A percentile compares a stretch with the other conserved stretches of the same genome.
These are phyloP conservation scores for Phanerochaete carnosa DNA, from an alignment of 768 basidiomycete genomes.

Conservation along the genomic window DNA sequence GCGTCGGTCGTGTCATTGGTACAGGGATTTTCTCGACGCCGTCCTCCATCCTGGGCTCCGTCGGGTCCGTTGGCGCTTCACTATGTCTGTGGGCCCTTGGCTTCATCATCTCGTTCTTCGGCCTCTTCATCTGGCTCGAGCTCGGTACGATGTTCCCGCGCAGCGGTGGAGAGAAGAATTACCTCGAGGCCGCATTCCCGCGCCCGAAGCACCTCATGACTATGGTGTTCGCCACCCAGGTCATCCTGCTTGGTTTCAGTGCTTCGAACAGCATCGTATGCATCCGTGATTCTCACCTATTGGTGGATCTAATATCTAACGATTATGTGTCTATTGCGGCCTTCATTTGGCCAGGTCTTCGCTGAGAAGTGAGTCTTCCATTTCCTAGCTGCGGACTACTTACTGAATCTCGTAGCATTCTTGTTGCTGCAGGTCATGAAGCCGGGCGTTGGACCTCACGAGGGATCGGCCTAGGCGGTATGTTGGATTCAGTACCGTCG, in stretches of 20 bases:
- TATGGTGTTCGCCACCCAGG: conserved; percentile 32
- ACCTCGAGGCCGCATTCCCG: conserved; percentile 52
- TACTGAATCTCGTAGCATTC: conserved; percentile 34
- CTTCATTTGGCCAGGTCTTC: conserved; percentile 22
- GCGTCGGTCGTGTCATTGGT: conserved; percentile 53
- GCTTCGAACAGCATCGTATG: conserved; percentile 25
- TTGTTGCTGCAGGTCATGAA: conserved; percentile 30
- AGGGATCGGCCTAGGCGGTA: conserved; percentile 57
- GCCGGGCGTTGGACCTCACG: conserved; percentile 46
- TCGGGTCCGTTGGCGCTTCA: conserved; percentile 57
- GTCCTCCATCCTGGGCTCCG: conserved; percentile 52
- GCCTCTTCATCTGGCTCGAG: conserved; percentile 61
- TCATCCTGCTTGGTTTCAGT: conserved; percentile 36
- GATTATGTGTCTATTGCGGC: background rate
- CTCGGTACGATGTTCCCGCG: conserved; percentile 63
- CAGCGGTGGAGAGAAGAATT: conserved; percentile 62
- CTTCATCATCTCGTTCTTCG: conserved; percentile 54
- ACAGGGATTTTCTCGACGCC: conserved; percentile 65
- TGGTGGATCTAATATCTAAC: background rate
- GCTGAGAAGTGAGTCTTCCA: conserved; percentile 21
- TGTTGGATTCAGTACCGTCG: conserved; percentile 3
- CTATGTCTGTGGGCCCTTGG: conserved; percentile 67
- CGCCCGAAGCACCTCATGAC: conserved; percentile 31
- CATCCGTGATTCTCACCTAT: background rate
- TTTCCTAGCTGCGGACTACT: background rate